phyloP scores from a whole-genome alignment of 768 basidiomycete genomes.

The Dendrothele bispora region DNA sequence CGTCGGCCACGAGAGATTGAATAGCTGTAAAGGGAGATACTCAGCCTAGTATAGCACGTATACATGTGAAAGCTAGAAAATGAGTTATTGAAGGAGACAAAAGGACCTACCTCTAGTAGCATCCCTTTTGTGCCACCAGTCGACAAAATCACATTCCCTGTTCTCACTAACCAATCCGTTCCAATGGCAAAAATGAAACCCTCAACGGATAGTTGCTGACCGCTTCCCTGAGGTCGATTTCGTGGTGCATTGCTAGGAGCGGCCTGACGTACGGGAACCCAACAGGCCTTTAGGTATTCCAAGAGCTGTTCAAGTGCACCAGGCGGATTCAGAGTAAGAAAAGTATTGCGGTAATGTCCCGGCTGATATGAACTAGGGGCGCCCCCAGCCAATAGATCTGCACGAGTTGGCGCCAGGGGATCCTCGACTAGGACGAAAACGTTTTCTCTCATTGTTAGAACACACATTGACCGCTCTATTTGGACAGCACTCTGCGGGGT shows the following conservation, averaged over 20 bases:
- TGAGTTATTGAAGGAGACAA: no score
- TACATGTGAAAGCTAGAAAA: no score
- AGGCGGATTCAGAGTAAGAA: constrained; percentile 72
- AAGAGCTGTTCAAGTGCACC: constrained; percentile 76
- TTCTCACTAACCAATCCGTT: constrained; percentile 78
- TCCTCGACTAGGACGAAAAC: constrained; percentile 82
- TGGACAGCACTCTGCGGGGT: constrained; percentile 48
- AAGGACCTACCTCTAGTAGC: constrained; percentile 67
- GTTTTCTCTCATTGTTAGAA: constrained; percentile 77
- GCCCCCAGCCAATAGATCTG: constrained; percentile 53
- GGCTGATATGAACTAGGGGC: constrained; percentile 45
- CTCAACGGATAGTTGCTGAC: constrained; percentile 72
- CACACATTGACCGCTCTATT: constrained; percentile 70
- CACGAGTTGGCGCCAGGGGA: constrained; percentile 65
- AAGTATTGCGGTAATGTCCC: constrained; percentile 75
- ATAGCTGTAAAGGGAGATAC: constrained; percentile 73
- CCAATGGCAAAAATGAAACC: constrained; percentile 76
- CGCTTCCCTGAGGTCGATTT: constrained; percentile 49
- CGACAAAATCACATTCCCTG: constrained; percentile 74
- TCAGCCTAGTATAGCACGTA: constrained; percentile 57
- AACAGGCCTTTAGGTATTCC: constrained; percentile 70
- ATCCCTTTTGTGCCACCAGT: constrained; percentile 82
- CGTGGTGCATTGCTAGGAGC: constrained; percentile 27
- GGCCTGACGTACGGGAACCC: constrained; percentile 67
- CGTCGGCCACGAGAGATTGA: constrained; percentile 61